Conservation (phyloP, 176 grass and related monocot genomes). For the Aegilops longissima region DNA sequence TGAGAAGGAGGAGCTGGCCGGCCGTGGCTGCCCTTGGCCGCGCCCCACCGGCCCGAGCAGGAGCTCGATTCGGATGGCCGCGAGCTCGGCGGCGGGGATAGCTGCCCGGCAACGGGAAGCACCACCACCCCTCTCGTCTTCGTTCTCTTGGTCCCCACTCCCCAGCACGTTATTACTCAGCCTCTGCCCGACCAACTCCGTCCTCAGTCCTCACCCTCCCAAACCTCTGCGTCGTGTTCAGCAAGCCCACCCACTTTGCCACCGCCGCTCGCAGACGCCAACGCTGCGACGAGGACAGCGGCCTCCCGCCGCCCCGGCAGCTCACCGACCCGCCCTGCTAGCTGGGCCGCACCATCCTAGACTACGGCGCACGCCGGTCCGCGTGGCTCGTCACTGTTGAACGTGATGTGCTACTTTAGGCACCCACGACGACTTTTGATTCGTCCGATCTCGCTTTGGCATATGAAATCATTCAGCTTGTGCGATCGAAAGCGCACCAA, state of each 20-base stretch:
- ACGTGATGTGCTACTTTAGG: background rate
- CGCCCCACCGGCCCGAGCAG: no score
- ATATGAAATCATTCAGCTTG: background rate
- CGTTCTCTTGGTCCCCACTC: background rate
- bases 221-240: conserved; percentile 24
- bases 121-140: background rate
- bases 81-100: background rate
- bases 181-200: conserved; percentile 14
- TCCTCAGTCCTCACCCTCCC: conserved; percentile 19
- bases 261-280: background rate
- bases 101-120: background rate
- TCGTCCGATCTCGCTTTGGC: background rate
- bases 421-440: background rate
- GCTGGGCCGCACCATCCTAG: conserved; percentile 55
- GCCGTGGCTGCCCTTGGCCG: no score
- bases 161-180: background rate
- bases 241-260: background rate
- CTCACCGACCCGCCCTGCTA: conserved; percentile 54
- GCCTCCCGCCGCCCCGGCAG: conserved; percentile 50
- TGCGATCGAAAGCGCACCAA: background rate
- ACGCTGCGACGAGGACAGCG: conserved; percentile 21
- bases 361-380: conserved; percentile 58
- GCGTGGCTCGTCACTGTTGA: conserved; percentile 46
- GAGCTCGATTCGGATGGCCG: no score
- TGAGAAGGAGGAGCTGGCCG: no score